Evolutionary conservation across 805 yeast genomes (phyloP), one percentile per base, ranked within the genome.

Genomic region (Lachancea thermotolerans): DNA sequence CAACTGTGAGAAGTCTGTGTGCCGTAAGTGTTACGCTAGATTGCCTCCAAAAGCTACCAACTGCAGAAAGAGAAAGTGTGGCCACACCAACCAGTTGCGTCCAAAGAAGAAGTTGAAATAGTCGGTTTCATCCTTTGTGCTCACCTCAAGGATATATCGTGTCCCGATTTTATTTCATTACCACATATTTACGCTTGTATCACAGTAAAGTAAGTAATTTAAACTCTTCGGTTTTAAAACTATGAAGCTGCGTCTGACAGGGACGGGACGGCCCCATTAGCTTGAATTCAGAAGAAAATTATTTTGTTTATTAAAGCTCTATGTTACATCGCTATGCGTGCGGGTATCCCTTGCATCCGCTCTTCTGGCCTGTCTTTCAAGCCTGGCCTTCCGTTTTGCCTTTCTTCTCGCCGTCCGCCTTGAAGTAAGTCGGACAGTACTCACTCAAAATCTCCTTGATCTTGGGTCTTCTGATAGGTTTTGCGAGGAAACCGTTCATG

Each of bases 61-160:
- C 96, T 93, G 99, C 85, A 89, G 99, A 82, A 93, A 93, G 98
- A 89, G 97, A 88, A 93, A 93, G 85, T 93, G 99, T 79, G 99
- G 99, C 71, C 99, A 93, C 95, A 81, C 96, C 74, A 93, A 93
- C 84, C 99, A 93, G 82, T 87, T 93, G 77, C 89, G 99, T 82
- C 98, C 98, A 78, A 93, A 91, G 95, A 91, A 91, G 95, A 91
- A 91, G 90, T 82, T 88, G 74, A 89, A 90, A 82, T 90, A 78
- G 76, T 72, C 76, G 69, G 65, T 69, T 71, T 71, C 70, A 64
- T 67, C 38, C 46, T 44, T 37, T 39, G 40, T 28, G 28, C 30
- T 18, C 31, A 27, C 33, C 11, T 27, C 37, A 21, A 33, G n/a
- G 29, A 38, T 30, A 40, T 30, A 39, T 36, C 43, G 33, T 30